Evolutionary conservation across 176 grass and related monocot genomes (phyloP).

Genomic region (Triticum monococcum): DNA sequence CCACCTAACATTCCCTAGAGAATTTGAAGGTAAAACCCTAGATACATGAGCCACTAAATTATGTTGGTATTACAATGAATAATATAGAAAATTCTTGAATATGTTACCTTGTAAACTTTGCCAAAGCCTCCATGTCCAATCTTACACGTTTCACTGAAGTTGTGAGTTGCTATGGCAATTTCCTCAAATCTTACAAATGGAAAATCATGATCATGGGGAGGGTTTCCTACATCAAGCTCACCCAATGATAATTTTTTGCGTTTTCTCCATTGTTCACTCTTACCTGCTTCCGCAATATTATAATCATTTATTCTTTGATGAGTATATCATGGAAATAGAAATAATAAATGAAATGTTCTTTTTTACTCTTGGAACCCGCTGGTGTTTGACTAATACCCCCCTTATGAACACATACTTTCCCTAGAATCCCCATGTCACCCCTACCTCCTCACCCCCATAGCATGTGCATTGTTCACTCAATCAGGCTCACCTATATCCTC

Average conservation of each 20-base stretch:
- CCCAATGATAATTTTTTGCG: background rate
- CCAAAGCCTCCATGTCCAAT: background rate
- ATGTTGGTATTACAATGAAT: background rate
- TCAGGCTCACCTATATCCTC: no score
- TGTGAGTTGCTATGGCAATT: background rate
- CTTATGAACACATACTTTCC: no score
- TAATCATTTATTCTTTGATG: background rate
- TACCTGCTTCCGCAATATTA: background rate
- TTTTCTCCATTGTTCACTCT: background rate
- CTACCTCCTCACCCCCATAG: no score
- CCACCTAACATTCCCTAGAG: background rate
- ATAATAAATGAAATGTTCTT: background rate
- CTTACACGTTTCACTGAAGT: background rate
- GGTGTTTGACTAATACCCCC: background rate
- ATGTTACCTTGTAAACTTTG: background rate
- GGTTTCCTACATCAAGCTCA: no score
- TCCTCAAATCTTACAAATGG: background rate
- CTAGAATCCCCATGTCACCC: no score
- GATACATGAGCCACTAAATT: background rate
- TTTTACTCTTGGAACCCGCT: background rate
- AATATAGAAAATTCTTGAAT: background rate
- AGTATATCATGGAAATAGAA: background rate
- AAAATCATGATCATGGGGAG: background rate
- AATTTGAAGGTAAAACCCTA: background rate
- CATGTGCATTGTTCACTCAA: no score